phyloP scores from a whole-genome alignment of 2,329 filamentous ascomycete genomes.

The Alternaria triticina region DNA sequence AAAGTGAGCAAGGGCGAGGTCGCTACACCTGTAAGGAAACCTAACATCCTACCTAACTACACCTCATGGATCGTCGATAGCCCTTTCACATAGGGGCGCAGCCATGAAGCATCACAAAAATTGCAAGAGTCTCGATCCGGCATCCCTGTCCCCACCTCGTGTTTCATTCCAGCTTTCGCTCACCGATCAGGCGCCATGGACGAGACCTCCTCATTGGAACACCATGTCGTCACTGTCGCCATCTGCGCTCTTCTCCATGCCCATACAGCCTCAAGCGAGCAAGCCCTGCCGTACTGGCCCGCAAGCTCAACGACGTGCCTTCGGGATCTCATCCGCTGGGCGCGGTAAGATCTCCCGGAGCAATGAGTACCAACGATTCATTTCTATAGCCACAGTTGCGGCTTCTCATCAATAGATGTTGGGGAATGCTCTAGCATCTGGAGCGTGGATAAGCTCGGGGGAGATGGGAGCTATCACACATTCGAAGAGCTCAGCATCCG shows the following conservation, averaged over 20 bases:
- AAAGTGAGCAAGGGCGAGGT: constrained; percentile 3
- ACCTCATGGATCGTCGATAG: constrained; percentile 2
- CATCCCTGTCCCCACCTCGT: constrained; percentile 3
- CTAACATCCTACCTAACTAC: constrained; percentile 8
- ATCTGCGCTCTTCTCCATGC: constrained; percentile 1
- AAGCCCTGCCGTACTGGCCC: neutral
- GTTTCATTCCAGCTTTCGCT: constrained; percentile 11
- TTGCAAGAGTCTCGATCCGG: neutral
- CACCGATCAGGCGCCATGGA: constrained; percentile 16
- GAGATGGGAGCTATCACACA: neutral
- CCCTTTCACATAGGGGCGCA: neutral
- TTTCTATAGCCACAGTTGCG: neutral
- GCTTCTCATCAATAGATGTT: neutral
- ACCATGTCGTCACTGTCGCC: constrained; percentile 1
- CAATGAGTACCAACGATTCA: neutral
- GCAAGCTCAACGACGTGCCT: neutral
- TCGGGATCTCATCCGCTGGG: neutral
- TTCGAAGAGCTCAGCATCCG: neutral
- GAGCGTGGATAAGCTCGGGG: neutral
- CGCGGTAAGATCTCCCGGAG: neutral
- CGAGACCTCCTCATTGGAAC: constrained; percentile 2
- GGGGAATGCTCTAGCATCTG: neutral
- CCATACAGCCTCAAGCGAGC: neutral
- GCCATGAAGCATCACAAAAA: neutral
- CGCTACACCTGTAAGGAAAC: constrained; percentile 4